Evolutionary conservation across 331 rosid genomes (phyloP).

Genomic region (Telfairia occidentalis): DNA sequence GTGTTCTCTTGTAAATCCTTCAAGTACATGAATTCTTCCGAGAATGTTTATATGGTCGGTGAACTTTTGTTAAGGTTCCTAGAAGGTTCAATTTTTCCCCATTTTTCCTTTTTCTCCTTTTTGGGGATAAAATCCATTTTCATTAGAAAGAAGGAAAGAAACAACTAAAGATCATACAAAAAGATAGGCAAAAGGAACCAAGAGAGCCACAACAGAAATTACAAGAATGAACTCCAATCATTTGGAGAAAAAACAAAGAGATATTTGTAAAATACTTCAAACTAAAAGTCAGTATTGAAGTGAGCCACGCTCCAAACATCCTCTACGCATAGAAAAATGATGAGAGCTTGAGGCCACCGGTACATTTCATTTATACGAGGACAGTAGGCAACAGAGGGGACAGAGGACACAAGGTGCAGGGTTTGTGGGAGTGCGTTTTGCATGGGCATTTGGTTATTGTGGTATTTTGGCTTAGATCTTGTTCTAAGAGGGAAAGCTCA

Average conservation of each 20-base stretch:
- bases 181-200: neutral
- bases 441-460: too few species aligned
- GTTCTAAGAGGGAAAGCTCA: too few species aligned
- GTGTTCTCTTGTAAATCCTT: neutral
- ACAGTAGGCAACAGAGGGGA: too few species aligned
- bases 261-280: neutral
- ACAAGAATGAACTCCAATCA: neutral
- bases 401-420: too few species aligned
- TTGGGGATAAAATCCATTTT: neutral
- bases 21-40: neutral
- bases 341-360: too few species aligned
- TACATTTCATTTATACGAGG: too few species aligned
- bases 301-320: neutral
- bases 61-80: neutral
- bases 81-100: neutral
- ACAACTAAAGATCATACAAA: neutral
- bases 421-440: too few species aligned
- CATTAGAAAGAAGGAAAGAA: neutral
- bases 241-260: neutral
- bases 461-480: too few species aligned
- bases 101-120: neutral
- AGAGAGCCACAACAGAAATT: neutral
- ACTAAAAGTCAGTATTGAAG: neutral
- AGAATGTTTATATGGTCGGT: neutral
- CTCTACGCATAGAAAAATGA: too few species aligned